Base-by-base conservation (phyloP, 441 rosid species). In the Dalechampia spathulata region DNA sequence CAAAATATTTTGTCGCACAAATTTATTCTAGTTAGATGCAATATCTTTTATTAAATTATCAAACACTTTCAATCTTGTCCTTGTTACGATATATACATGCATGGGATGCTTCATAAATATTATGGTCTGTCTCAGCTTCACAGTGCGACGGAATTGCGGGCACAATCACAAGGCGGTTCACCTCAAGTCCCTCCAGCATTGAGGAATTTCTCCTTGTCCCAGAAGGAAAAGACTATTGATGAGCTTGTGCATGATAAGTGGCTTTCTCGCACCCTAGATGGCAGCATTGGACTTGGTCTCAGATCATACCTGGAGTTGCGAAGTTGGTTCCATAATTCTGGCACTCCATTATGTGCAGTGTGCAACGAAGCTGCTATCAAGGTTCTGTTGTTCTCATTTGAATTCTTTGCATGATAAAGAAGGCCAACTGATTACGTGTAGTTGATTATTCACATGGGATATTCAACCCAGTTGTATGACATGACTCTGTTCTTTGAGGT, bases 361-460 rank as follows among this genome's bases (percentile, higher is more conserved):
- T 92, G 99, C 79, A 86, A 85, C 16, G 99, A 89, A 74, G 85
- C 92, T 60, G 96, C 81, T 30, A 59, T 87, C 28, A 91, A 91
- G 96, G 98, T 86, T 51, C 17, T 60, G 54, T 71, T 55, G 15
- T 45, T 49, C 54, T 62, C 34, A 30, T 30, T 8, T 30, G 4
- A 3, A 30, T 30, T 30, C 12, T 44, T 55, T 41, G 43, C 36
- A 20, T 22, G 53, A 26, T 38, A 21, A 28, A 23, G 27, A 30
- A 15, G 17, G 16, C 22, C 5, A 36, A 27, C n/a, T 30, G 15
- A 20, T 21, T 50, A 22, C 15, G 37, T 62, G 45, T 32, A n/a
- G 43, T 28, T 69, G 43, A 16, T 34, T 10, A 27, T 26, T 14
- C 25, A 6, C 6, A 41, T 15, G 22, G 39, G 13, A 15, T 44